Percentiles rank a stretch among this genome's conserved stretches.
phyloP scores from a whole-genome alignment of 805 yeast genomes.

The Suhomyces xylopsoci region DNA sequence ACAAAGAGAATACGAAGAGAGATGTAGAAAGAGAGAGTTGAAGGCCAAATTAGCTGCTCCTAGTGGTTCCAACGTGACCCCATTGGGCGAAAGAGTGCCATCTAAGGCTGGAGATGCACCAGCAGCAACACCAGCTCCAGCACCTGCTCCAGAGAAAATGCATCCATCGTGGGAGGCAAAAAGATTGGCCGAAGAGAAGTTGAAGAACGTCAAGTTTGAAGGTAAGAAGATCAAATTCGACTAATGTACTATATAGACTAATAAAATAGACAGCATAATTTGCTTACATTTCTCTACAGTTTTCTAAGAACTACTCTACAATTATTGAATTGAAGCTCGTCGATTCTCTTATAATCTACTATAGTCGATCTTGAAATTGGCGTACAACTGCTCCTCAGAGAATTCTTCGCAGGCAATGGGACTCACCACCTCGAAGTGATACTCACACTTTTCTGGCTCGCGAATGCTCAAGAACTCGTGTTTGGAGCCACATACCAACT shows the following conservation, averaged over 20 bases:
- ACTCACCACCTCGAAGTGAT: conserved; percentile 48
- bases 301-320: background rate
- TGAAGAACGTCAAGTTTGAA: conserved; percentile 60
- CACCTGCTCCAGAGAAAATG: conserved; percentile 19
- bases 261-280: background rate
- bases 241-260: background rate
- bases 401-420: conserved; percentile 45
- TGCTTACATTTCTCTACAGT: too few species aligned
- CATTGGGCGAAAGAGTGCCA: conserved; percentile 33
- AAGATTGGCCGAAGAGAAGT: conserved; percentile 64
- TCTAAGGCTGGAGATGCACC: background rate
- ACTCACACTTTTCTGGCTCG: conserved; percentile 89
- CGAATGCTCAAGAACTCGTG: conserved; percentile 60
- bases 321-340: background rate
- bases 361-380: conserved; percentile 26
- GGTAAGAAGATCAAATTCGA: conserved; percentile 72
- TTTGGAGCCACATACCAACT: conserved; percentile 62
- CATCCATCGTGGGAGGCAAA: conserved; percentile 99
- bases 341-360: conserved; percentile 1
- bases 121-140: conserved; percentile 6
- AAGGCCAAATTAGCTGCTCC: conserved; percentile 42
- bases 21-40: conserved; percentile 63
- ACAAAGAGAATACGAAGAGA: conserved; percentile 66
- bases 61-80: conserved; percentile 39
- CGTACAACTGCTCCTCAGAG: conserved; percentile 24